Evolutionary conservation across 2,329 filamentous ascomycete species (phyloP).

Genomic region (Fusarium domesticum): DNA sequence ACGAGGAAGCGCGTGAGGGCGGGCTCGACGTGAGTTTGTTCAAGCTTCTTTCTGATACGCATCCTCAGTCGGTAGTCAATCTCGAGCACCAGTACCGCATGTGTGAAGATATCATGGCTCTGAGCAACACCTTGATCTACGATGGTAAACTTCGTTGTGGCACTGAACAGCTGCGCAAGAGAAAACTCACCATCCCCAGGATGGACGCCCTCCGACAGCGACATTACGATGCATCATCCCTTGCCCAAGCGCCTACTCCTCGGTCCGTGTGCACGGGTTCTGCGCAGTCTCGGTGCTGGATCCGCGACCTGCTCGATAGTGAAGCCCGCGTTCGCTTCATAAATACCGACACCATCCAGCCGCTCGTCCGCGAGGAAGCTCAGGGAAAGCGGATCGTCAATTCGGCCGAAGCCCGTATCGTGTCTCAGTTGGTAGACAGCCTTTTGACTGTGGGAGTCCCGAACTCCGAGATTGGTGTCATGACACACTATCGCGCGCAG

Average conservation of each 20-base stretch:
- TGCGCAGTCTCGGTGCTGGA: slow-evolving; percentile 64
- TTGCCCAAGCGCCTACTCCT: slow-evolving; percentile 41
- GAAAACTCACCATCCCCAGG: slow-evolving; percentile 65
- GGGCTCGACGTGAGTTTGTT: slow-evolving; percentile 92
- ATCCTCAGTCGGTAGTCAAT: slow-evolving; percentile 84
- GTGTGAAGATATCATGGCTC: slow-evolving; percentile 93
- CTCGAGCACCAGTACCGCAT: slow-evolving; percentile 97
- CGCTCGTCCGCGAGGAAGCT: slow-evolving; percentile 65
- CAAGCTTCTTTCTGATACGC: slow-evolving; percentile 84
- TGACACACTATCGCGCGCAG: slow-evolving; percentile 95
- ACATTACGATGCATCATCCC: slow-evolving; percentile 54
- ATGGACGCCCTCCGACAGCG: slow-evolving; percentile 57
- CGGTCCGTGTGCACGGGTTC: slow-evolving; percentile 55
- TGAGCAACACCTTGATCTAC: slow-evolving; percentile 93
- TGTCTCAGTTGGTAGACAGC: slow-evolving; percentile 75
- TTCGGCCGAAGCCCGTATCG: slow-evolving; percentile 72
- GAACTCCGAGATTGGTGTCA: slow-evolving; percentile 79
- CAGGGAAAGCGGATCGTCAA: slow-evolving; percentile 88
- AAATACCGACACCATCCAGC: slow-evolving; percentile 76
- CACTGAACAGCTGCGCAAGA: slow-evolving; percentile 68
- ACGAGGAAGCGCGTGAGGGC: slow-evolving; percentile 79
- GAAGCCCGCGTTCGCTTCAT: slow-evolving; percentile 76
- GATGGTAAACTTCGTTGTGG: slow-evolving; percentile 87
- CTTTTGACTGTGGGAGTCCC: slow-evolving; percentile 74
- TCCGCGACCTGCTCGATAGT: slow-evolving; percentile 68